Percentiles rank a stretch among this genome's conserved stretches.
phyloP scores from a whole-genome alignment of 1,284 basidiomycete species.

The Trametes polyzona region DNA sequence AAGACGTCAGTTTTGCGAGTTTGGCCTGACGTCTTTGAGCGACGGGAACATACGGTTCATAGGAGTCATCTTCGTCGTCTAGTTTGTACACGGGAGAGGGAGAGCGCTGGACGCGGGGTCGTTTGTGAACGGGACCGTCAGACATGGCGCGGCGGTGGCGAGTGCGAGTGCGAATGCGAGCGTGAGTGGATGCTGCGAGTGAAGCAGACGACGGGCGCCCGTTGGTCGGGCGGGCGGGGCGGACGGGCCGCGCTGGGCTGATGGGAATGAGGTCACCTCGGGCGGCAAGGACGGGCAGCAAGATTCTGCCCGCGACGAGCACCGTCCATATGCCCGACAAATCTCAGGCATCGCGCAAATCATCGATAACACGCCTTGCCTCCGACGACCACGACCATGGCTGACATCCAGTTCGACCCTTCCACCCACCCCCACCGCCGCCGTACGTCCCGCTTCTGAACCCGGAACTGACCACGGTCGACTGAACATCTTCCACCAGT shows the following conservation, averaged over 20 bases:
- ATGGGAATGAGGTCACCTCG: constrained; percentile 16
- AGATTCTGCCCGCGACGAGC: neutral
- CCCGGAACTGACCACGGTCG: neutral
- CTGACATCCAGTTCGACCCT: constrained; percentile 57
- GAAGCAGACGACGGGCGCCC: neutral
- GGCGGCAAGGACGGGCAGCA: neutral
- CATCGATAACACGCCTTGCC: constrained; percentile 11
- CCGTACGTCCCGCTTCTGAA: constrained; percentile 48
- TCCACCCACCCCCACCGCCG: constrained; percentile 74
- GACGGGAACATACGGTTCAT: constrained; percentile 88
- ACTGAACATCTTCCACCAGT: constrained; percentile 44
- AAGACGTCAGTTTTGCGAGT: constrained; percentile 72
- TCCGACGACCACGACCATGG: constrained; percentile 40
- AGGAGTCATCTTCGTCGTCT: constrained; percentile 67
- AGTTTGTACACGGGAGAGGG: constrained; percentile 67
- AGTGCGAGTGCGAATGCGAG: too few species aligned
- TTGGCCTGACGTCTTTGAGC: constrained; percentile 84
- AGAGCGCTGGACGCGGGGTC: constrained; percentile 46
- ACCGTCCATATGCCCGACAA: constrained; percentile 1
- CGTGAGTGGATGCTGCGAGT: neutral
- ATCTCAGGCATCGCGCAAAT: constrained; percentile 3
- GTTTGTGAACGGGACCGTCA: constrained; percentile 31
- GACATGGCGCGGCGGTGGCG: constrained; percentile 18
- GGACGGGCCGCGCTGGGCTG: constrained; percentile 1
- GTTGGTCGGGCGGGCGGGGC: neutral